A percentile compares a stretch with the other conserved stretches of the same genome.
Evolutionary conservation across 2,329 filamentous ascomycete genomes (phyloP).

Genomic region (Phaeosphaeria sp.): DNA sequence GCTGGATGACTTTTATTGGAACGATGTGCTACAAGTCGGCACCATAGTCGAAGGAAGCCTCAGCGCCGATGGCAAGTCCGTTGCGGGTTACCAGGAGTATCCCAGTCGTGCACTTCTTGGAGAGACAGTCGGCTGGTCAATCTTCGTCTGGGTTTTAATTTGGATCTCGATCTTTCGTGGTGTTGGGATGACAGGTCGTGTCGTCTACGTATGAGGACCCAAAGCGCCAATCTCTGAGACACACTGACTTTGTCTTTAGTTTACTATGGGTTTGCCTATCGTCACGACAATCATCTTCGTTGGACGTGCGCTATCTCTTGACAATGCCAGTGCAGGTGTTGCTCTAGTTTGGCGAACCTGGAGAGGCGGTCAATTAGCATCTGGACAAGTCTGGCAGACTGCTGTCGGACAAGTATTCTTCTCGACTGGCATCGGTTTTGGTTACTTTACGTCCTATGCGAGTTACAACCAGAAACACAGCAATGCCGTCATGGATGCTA

Average conservation of each 20-base stretch:
- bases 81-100: conserved; percentile 57
- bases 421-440: conserved; percentile 65
- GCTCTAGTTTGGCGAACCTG: conserved; percentile 57
- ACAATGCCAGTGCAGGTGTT: conserved; percentile 61
- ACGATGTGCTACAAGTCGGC: conserved; percentile 58
- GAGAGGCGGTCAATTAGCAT: conserved; percentile 59
- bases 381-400: conserved; percentile 64
- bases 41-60: conserved; percentile 47
- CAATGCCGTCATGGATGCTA: conserved; percentile 65
- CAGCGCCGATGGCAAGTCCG: conserved; percentile 45
- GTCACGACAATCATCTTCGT: conserved; percentile 64
- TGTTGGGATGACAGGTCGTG: conserved; percentile 63
- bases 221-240: neutral
- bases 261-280: conserved; percentile 67
- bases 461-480: conserved; percentile 64
- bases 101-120: conserved; percentile 56
- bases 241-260: conserved; percentile 26
- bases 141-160: conserved; percentile 66
- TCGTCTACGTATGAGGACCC: conserved; percentile 54
- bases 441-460: conserved; percentile 63
- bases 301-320: conserved; percentile 60
- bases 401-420: conserved; percentile 67
- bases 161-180: conserved; percentile 67
- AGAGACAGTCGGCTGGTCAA: conserved; percentile 65
- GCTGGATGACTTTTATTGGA: conserved; percentile 60